Conservation (phyloP, 495 filamentous ascomycete genomes). For the Penicillium herquei region DNA sequence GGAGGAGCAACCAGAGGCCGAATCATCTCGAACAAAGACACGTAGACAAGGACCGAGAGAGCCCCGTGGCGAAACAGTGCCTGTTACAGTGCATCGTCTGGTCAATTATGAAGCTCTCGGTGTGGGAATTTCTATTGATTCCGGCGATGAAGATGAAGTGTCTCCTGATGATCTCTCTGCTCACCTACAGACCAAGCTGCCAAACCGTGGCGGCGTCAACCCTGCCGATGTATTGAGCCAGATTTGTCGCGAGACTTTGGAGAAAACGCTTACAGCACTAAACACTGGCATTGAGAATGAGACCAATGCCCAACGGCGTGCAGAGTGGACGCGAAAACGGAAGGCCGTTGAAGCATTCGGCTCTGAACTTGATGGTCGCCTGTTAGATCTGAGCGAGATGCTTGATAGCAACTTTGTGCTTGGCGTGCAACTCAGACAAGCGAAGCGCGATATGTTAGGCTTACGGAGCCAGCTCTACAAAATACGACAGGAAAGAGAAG, state of each 20-base stretch:
- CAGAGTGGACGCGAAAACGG: conserved; percentile 59
- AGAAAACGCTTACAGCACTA: conserved; percentile 45
- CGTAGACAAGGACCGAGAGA: conserved; percentile 24
- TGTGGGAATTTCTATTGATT: conserved; percentile 14
- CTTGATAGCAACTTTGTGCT: conserved; percentile 66
- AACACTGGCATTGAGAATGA: conserved; percentile 40
- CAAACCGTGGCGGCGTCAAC: conserved; percentile 64
- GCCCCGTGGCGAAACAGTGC: conserved; percentile 42
- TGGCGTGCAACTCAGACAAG: conserved; percentile 57
- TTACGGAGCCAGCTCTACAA: conserved; percentile 63
- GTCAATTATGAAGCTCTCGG: conserved; percentile 34
- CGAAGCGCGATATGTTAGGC: conserved; percentile 63
- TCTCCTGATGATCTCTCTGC: conserved; percentile 35
- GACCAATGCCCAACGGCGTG: conserved; percentile 33
- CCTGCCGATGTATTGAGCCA: conserved; percentile 67
- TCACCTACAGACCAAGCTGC: conserved; percentile 33
- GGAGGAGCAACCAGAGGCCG: conserved; percentile 24
- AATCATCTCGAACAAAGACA: conserved; percentile 5
- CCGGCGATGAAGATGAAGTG: conserved; percentile 32
- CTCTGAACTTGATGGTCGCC: conserved; percentile 61
- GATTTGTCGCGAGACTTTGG: conserved; percentile 66
- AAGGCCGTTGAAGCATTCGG: conserved; percentile 67
- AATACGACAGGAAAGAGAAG: conserved; percentile 62
- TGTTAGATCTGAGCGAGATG: conserved; percentile 51
- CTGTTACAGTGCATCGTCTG: conserved; percentile 46